Conservation (phyloP, 2,329 filamentous ascomycete genomes). For the Talaromyces sp. region DNA sequence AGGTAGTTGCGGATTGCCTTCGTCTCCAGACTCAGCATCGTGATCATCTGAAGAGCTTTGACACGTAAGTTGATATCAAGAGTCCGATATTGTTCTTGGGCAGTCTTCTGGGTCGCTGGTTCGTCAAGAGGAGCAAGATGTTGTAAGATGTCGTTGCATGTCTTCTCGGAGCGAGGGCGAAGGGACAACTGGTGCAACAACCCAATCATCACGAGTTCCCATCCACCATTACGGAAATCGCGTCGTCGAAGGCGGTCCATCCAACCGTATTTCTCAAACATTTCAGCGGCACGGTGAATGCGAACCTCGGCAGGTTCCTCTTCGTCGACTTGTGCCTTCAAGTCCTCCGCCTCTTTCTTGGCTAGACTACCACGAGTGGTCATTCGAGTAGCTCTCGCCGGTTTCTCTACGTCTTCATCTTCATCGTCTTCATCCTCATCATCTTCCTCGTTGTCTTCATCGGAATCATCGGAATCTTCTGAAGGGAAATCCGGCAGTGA, state of each 20-base stretch:
- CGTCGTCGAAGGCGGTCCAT: slow-evolving; percentile 79
- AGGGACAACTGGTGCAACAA: slow-evolving; percentile 83
- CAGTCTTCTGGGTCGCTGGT: slow-evolving; percentile 75
- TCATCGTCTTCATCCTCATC: slow-evolving; percentile 54
- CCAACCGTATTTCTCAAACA: slow-evolving; percentile 77
- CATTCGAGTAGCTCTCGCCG: slow-evolving; percentile 73
- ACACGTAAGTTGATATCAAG: slow-evolving; percentile 84
- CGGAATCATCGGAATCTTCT: slow-evolving; percentile 68
- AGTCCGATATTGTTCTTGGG: slow-evolving; percentile 69
- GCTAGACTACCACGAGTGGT: slow-evolving; percentile 85
- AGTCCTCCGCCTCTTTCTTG: slow-evolving; percentile 73
- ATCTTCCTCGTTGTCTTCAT: slow-evolving; percentile 59
- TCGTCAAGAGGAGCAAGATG: slow-evolving; percentile 78
- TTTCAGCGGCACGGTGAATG: slow-evolving; percentile 66
- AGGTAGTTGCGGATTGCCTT: slow-evolving; percentile 85
- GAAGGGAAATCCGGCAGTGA: slow-evolving; percentile 74
- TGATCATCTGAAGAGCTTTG: slow-evolving; percentile 79
- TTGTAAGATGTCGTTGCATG: slow-evolving; percentile 77
- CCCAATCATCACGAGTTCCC: slow-evolving; percentile 87
- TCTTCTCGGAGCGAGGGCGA: slow-evolving; percentile 67
- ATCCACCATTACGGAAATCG: slow-evolving; percentile 84
- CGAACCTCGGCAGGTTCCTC: slow-evolving; percentile 42
- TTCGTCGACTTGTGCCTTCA: slow-evolving; percentile 65
- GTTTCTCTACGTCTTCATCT: slow-evolving; percentile 50
- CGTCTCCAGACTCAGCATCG: slow-evolving; percentile 82